Conservation (phyloP, 2,329 filamentous ascomycete genomes). For the Phialophora verrucosa region DNA sequence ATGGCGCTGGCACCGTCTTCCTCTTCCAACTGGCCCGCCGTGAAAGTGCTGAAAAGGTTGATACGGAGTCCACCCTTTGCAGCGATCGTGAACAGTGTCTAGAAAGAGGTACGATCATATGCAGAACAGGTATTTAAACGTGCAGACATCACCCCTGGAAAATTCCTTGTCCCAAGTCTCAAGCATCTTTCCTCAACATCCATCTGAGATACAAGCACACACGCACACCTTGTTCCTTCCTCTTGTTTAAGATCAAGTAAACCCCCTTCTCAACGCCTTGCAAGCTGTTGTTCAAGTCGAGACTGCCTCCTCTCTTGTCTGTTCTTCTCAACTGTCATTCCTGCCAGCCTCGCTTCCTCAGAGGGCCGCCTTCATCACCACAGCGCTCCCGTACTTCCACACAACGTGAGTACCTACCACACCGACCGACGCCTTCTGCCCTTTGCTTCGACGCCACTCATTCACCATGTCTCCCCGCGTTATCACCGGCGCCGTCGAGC, state of each 20-base stretch:
- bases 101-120: not conserved
- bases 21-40: not conserved
- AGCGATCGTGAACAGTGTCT: not conserved
- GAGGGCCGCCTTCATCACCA: too few species aligned
- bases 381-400: too few species aligned
- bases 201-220: not conserved
- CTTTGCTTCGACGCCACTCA: not conserved
- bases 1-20: not conserved
- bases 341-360: not conserved
- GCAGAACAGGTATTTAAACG: not conserved
- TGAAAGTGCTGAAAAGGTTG: not conserved
- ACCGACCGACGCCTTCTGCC: too few species aligned
- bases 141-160: not conserved
- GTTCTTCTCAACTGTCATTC: not conserved
- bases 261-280: not conserved
- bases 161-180: not conserved
- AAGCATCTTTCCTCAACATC: slow-evolving; percentile 1
- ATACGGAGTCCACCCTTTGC: not conserved
- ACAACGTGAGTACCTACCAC: too few species aligned
- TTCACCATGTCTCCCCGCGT: slow-evolving; percentile 4
- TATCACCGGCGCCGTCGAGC: slow-evolving; percentile 64
- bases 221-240: not conserved
- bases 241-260: not conserved
- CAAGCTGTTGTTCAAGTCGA: not conserved
- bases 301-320: not conserved